Evolutionary conservation across 495 filamentous ascomycete genomes (phyloP).

Genomic region (Tuber brumale): DNA sequence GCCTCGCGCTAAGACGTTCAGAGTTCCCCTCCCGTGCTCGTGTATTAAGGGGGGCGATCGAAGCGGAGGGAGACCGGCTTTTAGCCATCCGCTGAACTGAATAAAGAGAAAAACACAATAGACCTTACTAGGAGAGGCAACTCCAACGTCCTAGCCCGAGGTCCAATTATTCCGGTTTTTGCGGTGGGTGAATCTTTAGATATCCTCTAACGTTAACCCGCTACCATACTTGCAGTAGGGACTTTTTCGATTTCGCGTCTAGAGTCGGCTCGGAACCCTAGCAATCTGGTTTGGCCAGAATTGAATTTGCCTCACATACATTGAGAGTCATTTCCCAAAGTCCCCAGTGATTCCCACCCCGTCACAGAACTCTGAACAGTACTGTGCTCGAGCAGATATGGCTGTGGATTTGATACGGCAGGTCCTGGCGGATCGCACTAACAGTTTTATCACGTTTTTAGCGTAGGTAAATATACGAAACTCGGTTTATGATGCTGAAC

Average conservation of each 20-base stretch:
- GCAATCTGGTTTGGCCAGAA: neutral
- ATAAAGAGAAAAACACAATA: neutral
- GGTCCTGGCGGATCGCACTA: neutral
- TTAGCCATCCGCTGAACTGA: neutral
- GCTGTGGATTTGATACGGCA: neutral
- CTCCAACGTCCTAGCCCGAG: neutral
- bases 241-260: neutral
- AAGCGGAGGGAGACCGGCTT: neutral
- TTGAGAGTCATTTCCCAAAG: neutral
- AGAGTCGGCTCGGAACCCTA: neutral
- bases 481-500: neutral
- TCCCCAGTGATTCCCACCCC: neutral
- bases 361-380: neutral
- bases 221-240: neutral
- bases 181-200: neutral
- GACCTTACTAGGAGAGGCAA: neutral
- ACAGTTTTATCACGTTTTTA: neutral
- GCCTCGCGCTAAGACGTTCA: neutral
- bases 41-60: neutral
- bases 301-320: neutral
- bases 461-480: neutral
- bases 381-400: too few relatives aligned
- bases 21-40: neutral
- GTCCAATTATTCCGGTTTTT: neutral
- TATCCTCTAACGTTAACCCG: neutral